These are phyloP conservation scores for Penicillium maclennaniae DNA, from an alignment of 495 filamentous ascomycete species.

Conservation along the genomic window DNA sequence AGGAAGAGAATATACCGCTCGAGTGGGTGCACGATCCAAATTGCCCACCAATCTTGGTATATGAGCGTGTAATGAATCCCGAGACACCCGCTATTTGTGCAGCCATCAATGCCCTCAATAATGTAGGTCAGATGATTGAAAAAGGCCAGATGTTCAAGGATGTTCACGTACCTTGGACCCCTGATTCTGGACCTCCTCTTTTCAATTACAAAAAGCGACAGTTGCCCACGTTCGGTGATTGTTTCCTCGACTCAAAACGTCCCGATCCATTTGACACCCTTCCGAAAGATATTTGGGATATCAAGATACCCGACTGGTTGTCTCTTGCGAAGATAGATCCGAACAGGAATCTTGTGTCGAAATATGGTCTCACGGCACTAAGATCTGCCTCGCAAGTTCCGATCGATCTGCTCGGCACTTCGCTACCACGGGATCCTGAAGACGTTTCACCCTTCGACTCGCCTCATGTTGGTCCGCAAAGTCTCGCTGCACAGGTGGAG, in stretches of 20 bases:
- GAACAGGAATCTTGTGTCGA: background rate
- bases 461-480: background rate
- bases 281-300: background rate
- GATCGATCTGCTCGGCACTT: background rate
- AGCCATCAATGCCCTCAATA: background rate
- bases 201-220: background rate
- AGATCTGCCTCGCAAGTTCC: background rate
- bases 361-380: background rate
- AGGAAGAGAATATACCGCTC: conserved; percentile 21
- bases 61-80: conserved; percentile 35
- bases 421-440: background rate
- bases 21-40: conserved; percentile 16
- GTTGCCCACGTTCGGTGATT: background rate
- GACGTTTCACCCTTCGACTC: background rate
- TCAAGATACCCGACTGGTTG: background rate
- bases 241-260: background rate
- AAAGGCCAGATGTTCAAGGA: background rate
- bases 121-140: background rate
- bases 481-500: background rate
- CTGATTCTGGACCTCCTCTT: background rate
- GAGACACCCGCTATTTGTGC: background rate
- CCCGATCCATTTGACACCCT: background rate
- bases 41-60: conserved; percentile 29
- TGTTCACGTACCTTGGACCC: background rate
- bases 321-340: background rate